A percentile compares a stretch with the other conserved stretches of the same genome.
Evolutionary conservation across 257 asterid species (phyloP).

Genomic region (Leptodermis oblonga): DNA sequence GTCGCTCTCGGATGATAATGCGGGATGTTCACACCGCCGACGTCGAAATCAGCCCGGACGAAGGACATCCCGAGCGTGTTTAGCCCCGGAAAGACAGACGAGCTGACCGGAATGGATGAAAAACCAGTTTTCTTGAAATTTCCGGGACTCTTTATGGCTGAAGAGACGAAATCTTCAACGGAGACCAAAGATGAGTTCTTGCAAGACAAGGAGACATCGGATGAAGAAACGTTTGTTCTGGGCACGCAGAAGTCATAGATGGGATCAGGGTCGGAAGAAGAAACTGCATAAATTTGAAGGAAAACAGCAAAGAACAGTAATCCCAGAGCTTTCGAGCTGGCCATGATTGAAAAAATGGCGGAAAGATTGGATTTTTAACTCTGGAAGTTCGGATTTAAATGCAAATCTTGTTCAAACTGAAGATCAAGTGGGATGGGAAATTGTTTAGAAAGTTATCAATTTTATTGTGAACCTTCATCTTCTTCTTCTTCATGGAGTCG

Average conservation of each 20-base stretch:
- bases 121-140: slow-evolving; percentile 45
- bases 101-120: slow-evolving; percentile 54
- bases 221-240: slow-evolving; percentile 42
- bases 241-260: slow-evolving; percentile 73
- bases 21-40: slow-evolving; percentile 60
- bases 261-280: slow-evolving; percentile 70
- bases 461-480: no score
- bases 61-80: slow-evolving; percentile 71
- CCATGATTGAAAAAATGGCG: slow-evolving; percentile 28
- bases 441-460: no score
- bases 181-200: slow-evolving; percentile 61
- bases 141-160: slow-evolving; percentile 44
- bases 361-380: neutral
- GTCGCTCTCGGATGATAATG: slow-evolving; percentile 84
- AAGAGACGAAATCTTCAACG: slow-evolving; percentile 55
- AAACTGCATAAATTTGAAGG: slow-evolving; percentile 20
- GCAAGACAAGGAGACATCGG: slow-evolving; percentile 41
- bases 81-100: slow-evolving; percentile 62
- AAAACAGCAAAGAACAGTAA: slow-evolving; percentile 25
- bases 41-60: slow-evolving; percentile 63
- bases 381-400: no score
- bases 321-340: slow-evolving; percentile 11
- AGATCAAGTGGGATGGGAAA: no score
- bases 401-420: no score
- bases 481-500: no score